Evolutionary conservation across 495 filamentous ascomycete genomes (phyloP), one percentile per base, ranked within the genome.

Genomic region (Penicillium waksmanii): DNA sequence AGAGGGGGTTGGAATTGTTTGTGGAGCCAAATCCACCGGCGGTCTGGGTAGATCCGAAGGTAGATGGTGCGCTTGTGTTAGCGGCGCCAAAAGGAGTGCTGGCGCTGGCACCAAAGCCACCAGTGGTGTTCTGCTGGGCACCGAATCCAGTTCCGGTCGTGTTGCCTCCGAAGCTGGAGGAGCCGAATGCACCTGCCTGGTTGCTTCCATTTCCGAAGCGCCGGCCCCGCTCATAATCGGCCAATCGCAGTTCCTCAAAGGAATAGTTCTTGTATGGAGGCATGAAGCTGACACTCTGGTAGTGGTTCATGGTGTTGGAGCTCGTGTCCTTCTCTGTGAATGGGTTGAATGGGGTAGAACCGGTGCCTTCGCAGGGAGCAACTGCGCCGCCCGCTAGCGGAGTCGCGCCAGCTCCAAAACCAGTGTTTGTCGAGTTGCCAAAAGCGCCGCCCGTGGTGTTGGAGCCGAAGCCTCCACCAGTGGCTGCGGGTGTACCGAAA

Each of bases 201-300:
- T 91, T 91, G 56, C 89, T 90, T 19, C 83, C 80, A 63, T 91
- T 94, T 8, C 92, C 95, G 63, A 80, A 89, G 36, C 87, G 85
- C 56, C 95, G 84, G 23, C 95, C 95, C 78, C 91, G 87, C 54
- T 86, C 84, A 74, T 98, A 98, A 75, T 98, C 95, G 35, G 84
- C 91, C 55, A 96, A 72, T 67, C 95, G 85, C 47, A 98, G 74
- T 73, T 98, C 95, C 67, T 98, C 95, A 36, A 90, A 85, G 5
- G 92, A 97, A 73, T 85, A 97, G 60, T 92, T 93, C 69, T 84
- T 85, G 75, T 97, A 98, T 0, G 91, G 85, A 48, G 86, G 87
- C 82, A 89, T 88, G 64, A 96, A 96, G 13, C 85, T 84, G 60
- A 98, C 89, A 64, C 88, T 96, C 70, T 98, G 94, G 68, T 87